Conservation (phyloP, 768 basidiomycete species). For the Leccinum boreale region DNA sequence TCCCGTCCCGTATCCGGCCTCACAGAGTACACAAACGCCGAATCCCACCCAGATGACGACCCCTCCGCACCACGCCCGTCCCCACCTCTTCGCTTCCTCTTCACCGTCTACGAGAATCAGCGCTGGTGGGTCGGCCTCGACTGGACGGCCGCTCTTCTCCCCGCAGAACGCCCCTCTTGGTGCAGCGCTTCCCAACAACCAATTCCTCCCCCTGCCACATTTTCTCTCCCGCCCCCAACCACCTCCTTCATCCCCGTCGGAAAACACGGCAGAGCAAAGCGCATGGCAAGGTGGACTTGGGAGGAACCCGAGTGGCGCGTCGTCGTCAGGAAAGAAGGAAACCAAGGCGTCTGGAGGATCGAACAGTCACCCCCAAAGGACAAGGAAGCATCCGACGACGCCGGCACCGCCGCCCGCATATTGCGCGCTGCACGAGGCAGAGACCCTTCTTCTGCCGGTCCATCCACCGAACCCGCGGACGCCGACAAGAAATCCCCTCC, state of each 20-base stretch:
- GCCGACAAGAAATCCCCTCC: slow-evolving; percentile 19
- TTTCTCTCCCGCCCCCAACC: slow-evolving; percentile 63
- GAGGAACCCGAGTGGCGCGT: slow-evolving; percentile 90
- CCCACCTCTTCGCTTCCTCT: slow-evolving; percentile 64
- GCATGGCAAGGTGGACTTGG: slow-evolving; percentile 85
- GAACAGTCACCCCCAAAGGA: slow-evolving; percentile 57
- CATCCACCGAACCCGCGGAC: slow-evolving; percentile 20
- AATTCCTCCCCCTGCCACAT: slow-evolving; percentile 66
- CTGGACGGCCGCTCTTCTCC: slow-evolving; percentile 91
- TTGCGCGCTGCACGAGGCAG: slow-evolving; percentile 54
- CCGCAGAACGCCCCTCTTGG: slow-evolving; percentile 89
- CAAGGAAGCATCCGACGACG: slow-evolving; percentile 42
- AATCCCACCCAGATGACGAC: slow-evolving; percentile 11
- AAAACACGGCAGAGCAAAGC: slow-evolving; percentile 52
- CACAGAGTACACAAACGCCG: slow-evolving; percentile 17
- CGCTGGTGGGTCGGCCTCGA: slow-evolving; percentile 98
- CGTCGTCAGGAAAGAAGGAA: slow-evolving; percentile 54
- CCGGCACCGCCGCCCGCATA: slow-evolving; percentile 39
- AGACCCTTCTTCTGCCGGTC: slow-evolving; percentile 23
- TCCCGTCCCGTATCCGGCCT: slow-evolving; percentile 24
- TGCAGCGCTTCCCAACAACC: slow-evolving; percentile 55
- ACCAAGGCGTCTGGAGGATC: slow-evolving; percentile 48
- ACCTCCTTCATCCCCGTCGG: slow-evolving; percentile 52
- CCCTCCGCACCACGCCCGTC: slow-evolving; percentile 20
- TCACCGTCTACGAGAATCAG: slow-evolving; percentile 92